Evolutionary conservation across 2,329 filamentous ascomycete genomes (phyloP), one percentile per base, ranked within the genome.

Genomic region (Phialemonium atrogriseum): DNA sequence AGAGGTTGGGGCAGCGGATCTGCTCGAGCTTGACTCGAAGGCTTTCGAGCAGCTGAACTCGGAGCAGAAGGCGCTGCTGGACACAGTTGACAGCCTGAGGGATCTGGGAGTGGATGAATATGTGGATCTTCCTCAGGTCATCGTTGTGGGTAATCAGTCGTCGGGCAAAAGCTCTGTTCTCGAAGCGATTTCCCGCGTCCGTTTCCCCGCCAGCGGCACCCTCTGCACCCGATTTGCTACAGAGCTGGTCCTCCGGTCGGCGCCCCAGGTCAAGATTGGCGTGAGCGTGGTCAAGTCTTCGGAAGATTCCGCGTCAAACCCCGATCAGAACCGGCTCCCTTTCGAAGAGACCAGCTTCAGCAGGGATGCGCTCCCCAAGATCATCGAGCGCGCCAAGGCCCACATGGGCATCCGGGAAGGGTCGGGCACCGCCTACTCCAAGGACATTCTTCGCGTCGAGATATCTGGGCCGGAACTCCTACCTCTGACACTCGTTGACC

Each of bases 81-180:
- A 76, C 27, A 57, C 64, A 0, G 66, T 73, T 16, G 67, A 76
- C 41, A 55, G 58, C 1, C 52, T 80, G 0, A 63, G 68, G 5
- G 56, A 59, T 3, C 58, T 63, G 9, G 70, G 73, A 2, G 56
- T 68, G 3, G 62, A 54, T 7, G 61, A 49, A 3, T 58, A 68
- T 10, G 55, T 71, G 15, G 52, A 65, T 22, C 52, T 72, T 0
- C 70, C 71, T 2, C 66, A 73, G 41, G 59, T 76, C 22, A 63
- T 78, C 4, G 73, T 78, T 5, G 70, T 70, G 17, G 74, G 77
- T 5, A 68, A 76, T 33, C 71, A 76, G 34, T 75, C 68, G 0
- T 66, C 68, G 1, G 76, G 75, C 3, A 81, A 81, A 45, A 75
- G 68, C n/a, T 79, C 73, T 0, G 72, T 80, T 0, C 62, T 81